Base-by-base conservation (phyloP, 495 filamentous ascomycete species). In the Filosporella fistucella region DNA sequence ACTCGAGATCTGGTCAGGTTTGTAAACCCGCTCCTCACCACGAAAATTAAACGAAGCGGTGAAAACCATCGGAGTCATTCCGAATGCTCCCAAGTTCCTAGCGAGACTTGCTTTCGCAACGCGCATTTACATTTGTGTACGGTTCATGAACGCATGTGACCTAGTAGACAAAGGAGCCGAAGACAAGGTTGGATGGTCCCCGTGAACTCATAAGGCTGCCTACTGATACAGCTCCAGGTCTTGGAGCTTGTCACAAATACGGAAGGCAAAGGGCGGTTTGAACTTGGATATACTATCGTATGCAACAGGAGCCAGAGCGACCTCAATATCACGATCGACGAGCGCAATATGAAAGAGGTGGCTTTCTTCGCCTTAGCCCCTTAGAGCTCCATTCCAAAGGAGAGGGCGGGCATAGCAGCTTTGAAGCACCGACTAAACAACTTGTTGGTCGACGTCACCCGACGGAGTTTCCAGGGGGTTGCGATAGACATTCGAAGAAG, bases 101-200 rank as follows among this genome's bases (percentile, higher is more conserved):
- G n/a, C n/a, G n/a, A n/a, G n/a, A n/a, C n/a, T n/a, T n/a, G n/a
- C n/a, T n/a, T n/a, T n/a, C n/a, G n/a, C n/a, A n/a, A n/a, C n/a
- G n/a, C n/a, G n/a, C n/a, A n/a, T n/a, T n/a, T n/a, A n/a, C n/a
- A n/a, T n/a, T n/a, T n/a, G n/a, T n/a, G n/a, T n/a, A n/a, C n/a
- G n/a, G n/a, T n/a, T n/a, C n/a, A 12, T 52, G 82, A 1, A 83
- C 80, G 0, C 82, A 56, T 78, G 76, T 0, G 80, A 84, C 35
- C 58, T 83, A 10, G 55, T 60, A 0, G 71, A 80, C 17, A 72
- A 82, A 25, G 62, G 62, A 38, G 67, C 69, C 0, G 69, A 66
- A 0, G 68, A 75, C 26, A 47, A 37, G 4, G 36, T 47, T 17
- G 22, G n/a, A n/a, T n/a, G 3, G 17, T 37, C 8, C 4, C 39